Evolutionary conservation across 2,329 filamentous ascomycete species (phyloP).

Genomic region (Macrophomina phaseolina): DNA sequence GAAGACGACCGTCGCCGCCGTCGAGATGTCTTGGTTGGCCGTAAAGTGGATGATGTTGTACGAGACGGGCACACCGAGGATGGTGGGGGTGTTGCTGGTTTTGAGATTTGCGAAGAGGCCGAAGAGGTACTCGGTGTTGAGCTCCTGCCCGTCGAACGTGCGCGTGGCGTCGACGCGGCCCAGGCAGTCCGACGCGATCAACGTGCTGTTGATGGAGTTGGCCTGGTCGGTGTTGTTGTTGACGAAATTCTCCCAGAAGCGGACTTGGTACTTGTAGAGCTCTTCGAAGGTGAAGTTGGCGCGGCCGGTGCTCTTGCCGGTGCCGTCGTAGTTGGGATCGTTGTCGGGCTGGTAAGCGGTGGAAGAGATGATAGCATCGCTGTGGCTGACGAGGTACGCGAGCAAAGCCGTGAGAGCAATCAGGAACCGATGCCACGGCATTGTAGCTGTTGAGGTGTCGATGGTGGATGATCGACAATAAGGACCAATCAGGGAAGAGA

Average conservation of each 20-base stretch:
- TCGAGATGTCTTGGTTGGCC: conserved; percentile 42
- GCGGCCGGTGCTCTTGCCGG: neutral
- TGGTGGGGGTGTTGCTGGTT: conserved; percentile 28
- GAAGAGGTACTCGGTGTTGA: conserved; percentile 49
- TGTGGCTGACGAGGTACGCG: neutral
- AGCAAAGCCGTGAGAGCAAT: neutral
- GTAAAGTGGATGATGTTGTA: conserved; percentile 42
- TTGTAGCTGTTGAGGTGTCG: neutral
- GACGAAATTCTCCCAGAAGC: conserved; percentile 39
- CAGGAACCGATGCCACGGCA: neutral
- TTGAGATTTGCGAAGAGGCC: conserved; percentile 41
- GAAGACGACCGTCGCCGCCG: conserved; percentile 36
- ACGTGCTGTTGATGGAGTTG: conserved; percentile 41
- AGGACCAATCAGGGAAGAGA: neutral
- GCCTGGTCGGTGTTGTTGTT: conserved; percentile 31
- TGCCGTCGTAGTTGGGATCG: neutral
- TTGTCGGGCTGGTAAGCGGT: neutral
- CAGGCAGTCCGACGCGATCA: conserved; percentile 37
- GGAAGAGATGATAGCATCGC: neutral
- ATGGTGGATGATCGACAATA: neutral
- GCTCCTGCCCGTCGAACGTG: conserved; percentile 41
- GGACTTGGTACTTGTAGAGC: conserved; percentile 37
- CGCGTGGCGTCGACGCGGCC: conserved; percentile 45
- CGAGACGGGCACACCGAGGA: conserved; percentile 33
- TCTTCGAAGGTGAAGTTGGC: conserved; percentile 37